These are phyloP conservation scores for Chlorella variabilis DNA, from an alignment of 163 green algal genomes.

Conservation along the genomic window DNA sequence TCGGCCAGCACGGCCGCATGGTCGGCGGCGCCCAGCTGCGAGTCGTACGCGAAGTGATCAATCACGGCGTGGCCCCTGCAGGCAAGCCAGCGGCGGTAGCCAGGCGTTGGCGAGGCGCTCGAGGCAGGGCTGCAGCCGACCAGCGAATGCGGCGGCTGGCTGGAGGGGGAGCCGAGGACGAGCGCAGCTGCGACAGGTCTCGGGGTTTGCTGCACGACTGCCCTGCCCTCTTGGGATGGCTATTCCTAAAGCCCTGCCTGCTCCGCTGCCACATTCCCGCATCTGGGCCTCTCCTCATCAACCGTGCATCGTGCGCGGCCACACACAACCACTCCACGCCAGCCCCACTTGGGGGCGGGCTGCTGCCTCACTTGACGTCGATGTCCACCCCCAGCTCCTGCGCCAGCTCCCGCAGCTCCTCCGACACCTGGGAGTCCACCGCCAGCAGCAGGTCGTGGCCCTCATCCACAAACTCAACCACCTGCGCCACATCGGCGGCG, in stretches of 20 bases:
- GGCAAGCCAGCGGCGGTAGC: background rate
- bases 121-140: too few relatives aligned
- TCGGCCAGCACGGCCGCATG: conserved; percentile 54
- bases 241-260: too few relatives aligned
- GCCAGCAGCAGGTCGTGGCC: conserved; percentile 71
- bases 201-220: too few relatives aligned
- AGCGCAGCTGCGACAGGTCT: too few relatives aligned
- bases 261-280: too few relatives aligned
- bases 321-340: background rate
- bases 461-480: conserved; percentile 76
- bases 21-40: conserved; percentile 36
- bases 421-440: conserved; percentile 48
- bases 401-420: conserved; percentile 63
- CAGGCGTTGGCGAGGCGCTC: too few relatives aligned
- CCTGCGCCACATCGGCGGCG: conserved; percentile 46
- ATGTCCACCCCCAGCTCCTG: conserved; percentile 80
- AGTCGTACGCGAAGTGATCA: conserved; percentile 74
- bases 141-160: too few relatives aligned
- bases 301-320: background rate
- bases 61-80: conserved; percentile 60
- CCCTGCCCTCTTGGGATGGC: too few relatives aligned
- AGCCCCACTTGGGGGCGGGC: background rate
- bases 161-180: too few relatives aligned
- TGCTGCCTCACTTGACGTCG: conserved; percentile 48
- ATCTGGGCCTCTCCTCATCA: too few relatives aligned